Percentiles rank a stretch among this genome's conserved stretches.
Evolutionary conservation across 1,284 basidiomycete species (phyloP).

Genomic region (Agaricales sp.): DNA sequence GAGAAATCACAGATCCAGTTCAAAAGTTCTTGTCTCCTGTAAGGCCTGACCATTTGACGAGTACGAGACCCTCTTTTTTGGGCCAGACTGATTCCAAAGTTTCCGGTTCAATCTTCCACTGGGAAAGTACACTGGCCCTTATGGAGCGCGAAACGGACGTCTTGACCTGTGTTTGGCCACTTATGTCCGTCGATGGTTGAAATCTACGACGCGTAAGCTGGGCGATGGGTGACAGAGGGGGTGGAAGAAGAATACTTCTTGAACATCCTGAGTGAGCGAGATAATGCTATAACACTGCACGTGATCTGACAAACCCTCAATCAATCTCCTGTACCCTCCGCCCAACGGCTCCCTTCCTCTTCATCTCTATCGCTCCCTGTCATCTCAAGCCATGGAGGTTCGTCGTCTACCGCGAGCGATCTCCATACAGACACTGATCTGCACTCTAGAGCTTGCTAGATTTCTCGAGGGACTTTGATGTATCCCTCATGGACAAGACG

Average conservation of each 20-base stretch:
- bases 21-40: background rate
- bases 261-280: constrained; percentile 32
- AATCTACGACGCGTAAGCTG: constrained; percentile 46
- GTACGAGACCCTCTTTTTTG: constrained; percentile 91
- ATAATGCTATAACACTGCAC: constrained; percentile 7
- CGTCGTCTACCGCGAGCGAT: background rate
- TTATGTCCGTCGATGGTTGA: constrained; percentile 76
- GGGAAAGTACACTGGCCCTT: constrained; percentile 69
- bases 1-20: constrained; percentile 1
- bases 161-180: constrained; percentile 91
- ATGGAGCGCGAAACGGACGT: constrained; percentile 90
- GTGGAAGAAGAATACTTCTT: constrained; percentile 38
- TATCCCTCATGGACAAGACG: constrained; percentile 77
- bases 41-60: constrained; percentile 85
- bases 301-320: background rate
- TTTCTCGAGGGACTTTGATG: constrained; percentile 81
- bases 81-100: constrained; percentile 92
- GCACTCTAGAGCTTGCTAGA: constrained; percentile 66
- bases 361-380: background rate
- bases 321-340: background rate
- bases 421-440: background rate
- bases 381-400: constrained; percentile 2
- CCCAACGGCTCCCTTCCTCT: background rate
- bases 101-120: constrained; percentile 77
- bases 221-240: constrained; percentile 11